These are phyloP conservation scores for Trametes maxima DNA, from an alignment of 768 basidiomycete genomes.

Conservation along the genomic window DNA sequence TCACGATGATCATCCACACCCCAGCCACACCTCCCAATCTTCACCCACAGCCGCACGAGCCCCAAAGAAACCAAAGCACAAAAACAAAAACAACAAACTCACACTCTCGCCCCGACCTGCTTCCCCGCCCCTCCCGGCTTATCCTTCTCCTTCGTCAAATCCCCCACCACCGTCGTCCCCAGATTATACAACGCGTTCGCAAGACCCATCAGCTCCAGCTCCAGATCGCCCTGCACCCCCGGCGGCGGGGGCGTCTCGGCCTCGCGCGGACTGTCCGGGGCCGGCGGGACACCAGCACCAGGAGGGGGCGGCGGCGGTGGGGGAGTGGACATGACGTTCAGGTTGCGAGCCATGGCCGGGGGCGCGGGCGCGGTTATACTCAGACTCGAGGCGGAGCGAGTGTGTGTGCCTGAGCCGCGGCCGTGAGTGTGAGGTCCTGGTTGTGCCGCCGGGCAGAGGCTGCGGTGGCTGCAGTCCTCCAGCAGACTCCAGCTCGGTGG, in stretches of 20 bases:
- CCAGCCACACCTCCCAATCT: background rate
- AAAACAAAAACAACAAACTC: conserved; percentile 30
- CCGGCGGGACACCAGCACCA: conserved; percentile 31
- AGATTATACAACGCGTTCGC: conserved; percentile 80
- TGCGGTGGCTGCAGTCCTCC: no score
- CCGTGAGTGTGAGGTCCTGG: background rate
- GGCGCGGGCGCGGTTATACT: conserved; percentile 2
- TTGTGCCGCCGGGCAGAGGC: background rate
- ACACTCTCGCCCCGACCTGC: conserved; percentile 80
- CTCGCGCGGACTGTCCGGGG: conserved; percentile 68
- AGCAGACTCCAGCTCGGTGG: no score
- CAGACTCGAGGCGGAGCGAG: background rate
- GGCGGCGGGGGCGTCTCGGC: conserved; percentile 73
- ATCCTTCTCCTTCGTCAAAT: conserved; percentile 79
- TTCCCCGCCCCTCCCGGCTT: conserved; percentile 65
- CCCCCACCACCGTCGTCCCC: conserved; percentile 81
- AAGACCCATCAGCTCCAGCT: conserved; percentile 74
- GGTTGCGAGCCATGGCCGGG: conserved; percentile 21
- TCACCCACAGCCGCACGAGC: background rate
- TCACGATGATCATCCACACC: background rate
- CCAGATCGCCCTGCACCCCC: conserved; percentile 72
- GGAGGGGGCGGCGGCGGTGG: conserved; percentile 4
- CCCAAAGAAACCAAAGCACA: background rate
- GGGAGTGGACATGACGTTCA: conserved; percentile 17
- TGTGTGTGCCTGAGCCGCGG: conserved; percentile 1